Base-by-base conservation (phyloP, 176 grass and related monocot genomes). In the Oryza longistaminata region DNA sequence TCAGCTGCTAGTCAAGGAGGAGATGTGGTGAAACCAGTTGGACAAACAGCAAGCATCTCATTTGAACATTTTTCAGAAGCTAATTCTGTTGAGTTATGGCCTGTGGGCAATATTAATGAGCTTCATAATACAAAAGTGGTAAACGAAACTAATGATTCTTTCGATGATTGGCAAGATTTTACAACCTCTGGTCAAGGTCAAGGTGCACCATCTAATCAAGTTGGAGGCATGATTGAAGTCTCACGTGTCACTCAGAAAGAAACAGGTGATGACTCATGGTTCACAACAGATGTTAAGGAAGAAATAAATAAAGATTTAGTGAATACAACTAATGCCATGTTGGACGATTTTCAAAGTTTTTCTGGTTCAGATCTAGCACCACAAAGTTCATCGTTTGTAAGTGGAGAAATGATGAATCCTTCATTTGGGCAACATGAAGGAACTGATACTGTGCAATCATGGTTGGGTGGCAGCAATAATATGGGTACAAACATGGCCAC, bases 151-250 rank as follows among this genome's bases (percentile, higher is more conserved):
- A 68, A 82, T 15, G 82, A 81, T 64, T 70, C 86, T 77, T 78
- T 85, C 81, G 88, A 86, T 82, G 86, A 88, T 85, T 95, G 86
- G 91, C 86, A 90, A 45, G 86, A 93, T 95, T 93, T 93, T 75
- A 42, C 86, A 46, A 75, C 26, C 16, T 81, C 91, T 46, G 77
- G 80, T 87, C 71, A 89, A 87, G 75, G 74, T 74, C 82, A 80
- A n/a, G 53, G 37, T 37, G 33, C 44, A 49, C 61, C 74, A 21
- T 68, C 73, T 11, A 82, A 64, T 85, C 77, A 81, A 71, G 58
- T 64, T 75, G 70, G 80, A 79, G 42, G 75, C 71, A 49, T 75
- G 50, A 35, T 5, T 9, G 89, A 82, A 74, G 27, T 42, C 15
- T 40, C 81, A 70, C 71, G 42, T 80, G 19, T 29, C 24, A 84